A percentile compares a stretch with the other conserved stretches of the same genome.
Evolutionary conservation across 2,329 filamentous ascomycete genomes (phyloP).

Genomic region (Lecanosticta acicola): DNA sequence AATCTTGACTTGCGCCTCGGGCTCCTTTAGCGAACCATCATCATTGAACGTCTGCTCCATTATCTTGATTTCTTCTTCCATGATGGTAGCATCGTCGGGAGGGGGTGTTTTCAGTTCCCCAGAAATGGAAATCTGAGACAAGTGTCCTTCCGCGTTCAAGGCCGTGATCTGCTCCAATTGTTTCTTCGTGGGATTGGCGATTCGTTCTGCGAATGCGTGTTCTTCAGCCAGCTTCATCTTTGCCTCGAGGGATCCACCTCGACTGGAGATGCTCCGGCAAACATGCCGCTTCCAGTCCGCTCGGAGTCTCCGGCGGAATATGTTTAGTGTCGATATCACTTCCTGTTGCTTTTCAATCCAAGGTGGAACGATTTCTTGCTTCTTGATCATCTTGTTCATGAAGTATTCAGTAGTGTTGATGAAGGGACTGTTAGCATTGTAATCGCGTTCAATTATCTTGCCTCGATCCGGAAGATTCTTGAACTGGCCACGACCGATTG

Average conservation of each 20-base stretch:
- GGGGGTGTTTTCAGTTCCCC: constrained; percentile 37
- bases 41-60: constrained; percentile 33
- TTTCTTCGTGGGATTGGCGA: constrained; percentile 53
- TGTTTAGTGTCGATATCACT: constrained; percentile 60
- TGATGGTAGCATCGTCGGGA: constrained; percentile 6
- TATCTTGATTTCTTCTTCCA: constrained; percentile 33
- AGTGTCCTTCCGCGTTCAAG: constrained; percentile 43
- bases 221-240: constrained; percentile 67
- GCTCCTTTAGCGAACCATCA: constrained; percentile 22
- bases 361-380: constrained; percentile 88
- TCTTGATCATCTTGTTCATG: constrained; percentile 97
- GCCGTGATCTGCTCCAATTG: constrained; percentile 41
- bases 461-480: constrained; percentile 70
- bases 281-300: constrained; percentile 82
- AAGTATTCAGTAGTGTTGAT: constrained; percentile 96
- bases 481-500: constrained; percentile 87
- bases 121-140: constrained; percentile 45
- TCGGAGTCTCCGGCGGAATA: constrained; percentile 69
- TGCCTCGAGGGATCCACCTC: constrained; percentile 66
- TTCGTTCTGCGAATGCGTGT: constrained; percentile 69
- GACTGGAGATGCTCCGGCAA: constrained; percentile 68
- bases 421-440: constrained; percentile 78
- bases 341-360: constrained; percentile 99
- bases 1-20: constrained; percentile 18
- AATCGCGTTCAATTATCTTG: constrained; percentile 71